A percentile compares a stretch with the other conserved stretches of the same genome.
Conservation (phyloP, 805 yeast species). For the Cyberlindnera americana region DNA sequence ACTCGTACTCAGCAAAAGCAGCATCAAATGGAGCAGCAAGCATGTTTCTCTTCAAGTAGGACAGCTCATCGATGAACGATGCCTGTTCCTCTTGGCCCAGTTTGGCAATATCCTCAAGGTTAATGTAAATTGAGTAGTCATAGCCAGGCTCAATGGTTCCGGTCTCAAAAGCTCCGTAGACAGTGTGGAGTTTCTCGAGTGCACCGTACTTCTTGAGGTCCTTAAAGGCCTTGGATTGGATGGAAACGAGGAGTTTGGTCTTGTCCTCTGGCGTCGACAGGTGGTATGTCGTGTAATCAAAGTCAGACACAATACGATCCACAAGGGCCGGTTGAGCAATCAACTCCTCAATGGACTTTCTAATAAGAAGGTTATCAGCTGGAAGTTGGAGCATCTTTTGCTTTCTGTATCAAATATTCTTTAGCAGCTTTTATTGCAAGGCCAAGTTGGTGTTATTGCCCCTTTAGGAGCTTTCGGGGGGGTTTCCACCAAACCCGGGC, state of each 20-base stretch:
- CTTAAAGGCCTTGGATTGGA: conserved; percentile 71
- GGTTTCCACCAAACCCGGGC: conserved; percentile 2
- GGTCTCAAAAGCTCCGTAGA: conserved; percentile 44
- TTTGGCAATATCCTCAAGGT: conserved; percentile 42
- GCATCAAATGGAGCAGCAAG: conserved; percentile 90
- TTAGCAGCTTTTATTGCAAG: too few species aligned
- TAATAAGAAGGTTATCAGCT: conserved; percentile 76
- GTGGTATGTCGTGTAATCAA: conserved; percentile 93
- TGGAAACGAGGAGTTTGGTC: conserved; percentile 58
- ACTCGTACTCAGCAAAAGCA: conserved; percentile 79
- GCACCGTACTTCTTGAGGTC: conserved; percentile 72
- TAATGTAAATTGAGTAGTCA: conserved; percentile 72
- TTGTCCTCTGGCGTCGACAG: conserved; percentile 82
- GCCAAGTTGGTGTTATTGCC: too few species aligned
- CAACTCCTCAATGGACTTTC: conserved; percentile 75
- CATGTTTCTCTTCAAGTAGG: conserved; percentile 78
- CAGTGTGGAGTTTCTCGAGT: conserved; percentile 44
- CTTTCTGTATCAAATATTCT: background rate
- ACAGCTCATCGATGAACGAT: conserved; percentile 56
- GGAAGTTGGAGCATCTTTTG: conserved; percentile 75
- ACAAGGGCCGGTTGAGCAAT: conserved; percentile 51
- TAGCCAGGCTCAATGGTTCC: conserved; percentile 64
- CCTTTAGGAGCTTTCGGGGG: background rate
- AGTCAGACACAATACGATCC: conserved; percentile 90
- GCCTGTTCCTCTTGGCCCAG: conserved; percentile 44